phyloP scores from a whole-genome alignment of 73 alveolate species.

The Tetrahymena thermophila region DNA sequence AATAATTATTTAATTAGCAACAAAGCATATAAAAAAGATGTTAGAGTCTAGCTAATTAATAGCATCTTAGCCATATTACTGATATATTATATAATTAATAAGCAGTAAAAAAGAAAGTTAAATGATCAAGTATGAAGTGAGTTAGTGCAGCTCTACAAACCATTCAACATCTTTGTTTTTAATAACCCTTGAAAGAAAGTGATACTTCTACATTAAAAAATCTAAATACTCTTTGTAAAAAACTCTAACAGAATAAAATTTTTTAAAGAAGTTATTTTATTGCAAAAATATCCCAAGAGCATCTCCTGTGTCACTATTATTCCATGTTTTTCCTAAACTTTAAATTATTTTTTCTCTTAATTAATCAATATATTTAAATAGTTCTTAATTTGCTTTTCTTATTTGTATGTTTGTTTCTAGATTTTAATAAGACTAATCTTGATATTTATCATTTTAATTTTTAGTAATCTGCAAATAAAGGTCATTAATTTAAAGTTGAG shows the following conservation, averaged over 20 bases:
- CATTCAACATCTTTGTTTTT: background rate
- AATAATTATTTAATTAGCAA: no score
- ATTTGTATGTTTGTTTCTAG: background rate
- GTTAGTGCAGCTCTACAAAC: background rate
- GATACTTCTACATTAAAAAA: background rate
- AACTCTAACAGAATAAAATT: background rate
- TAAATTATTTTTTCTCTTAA: background rate
- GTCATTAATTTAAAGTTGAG: background rate
- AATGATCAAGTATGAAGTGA: background rate
- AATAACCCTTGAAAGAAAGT: background rate
- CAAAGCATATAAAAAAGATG: background rate
- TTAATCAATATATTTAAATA: background rate
- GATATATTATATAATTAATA: background rate
- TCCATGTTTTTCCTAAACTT: background rate
- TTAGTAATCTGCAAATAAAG: background rate
- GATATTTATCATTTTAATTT: background rate
- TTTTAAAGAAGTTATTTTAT: background rate
- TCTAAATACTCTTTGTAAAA: background rate
- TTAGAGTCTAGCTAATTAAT: background rate
- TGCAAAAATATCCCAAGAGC: background rate
- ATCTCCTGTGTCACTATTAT: background rate
- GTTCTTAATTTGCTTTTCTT: background rate
- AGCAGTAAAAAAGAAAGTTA: background rate
- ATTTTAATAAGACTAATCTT: background rate
- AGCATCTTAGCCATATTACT: background rate